These are phyloP conservation scores for Tillandsia fasciculata DNA, from an alignment of 176 grass and related monocot species.

Conservation along the genomic window DNA sequence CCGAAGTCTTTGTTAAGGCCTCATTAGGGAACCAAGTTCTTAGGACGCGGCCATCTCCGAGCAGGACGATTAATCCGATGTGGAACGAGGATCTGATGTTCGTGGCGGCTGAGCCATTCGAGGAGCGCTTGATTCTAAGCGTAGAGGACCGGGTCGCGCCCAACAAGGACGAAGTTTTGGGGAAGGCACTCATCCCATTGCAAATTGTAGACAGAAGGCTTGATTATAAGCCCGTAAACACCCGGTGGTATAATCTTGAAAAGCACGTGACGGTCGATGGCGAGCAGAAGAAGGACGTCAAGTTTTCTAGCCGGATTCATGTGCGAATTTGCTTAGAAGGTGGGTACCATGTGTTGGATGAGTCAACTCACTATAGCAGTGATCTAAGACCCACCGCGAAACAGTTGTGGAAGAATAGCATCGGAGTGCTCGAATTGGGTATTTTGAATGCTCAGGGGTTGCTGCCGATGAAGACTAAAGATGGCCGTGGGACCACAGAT, in stretches of 20 bases:
- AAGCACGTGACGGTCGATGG: conserved; percentile 40
- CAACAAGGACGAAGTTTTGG: conserved; percentile 52
- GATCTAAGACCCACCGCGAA: conserved; percentile 27
- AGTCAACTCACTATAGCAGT: conserved; percentile 5
- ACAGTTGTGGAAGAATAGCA: conserved; percentile 49
- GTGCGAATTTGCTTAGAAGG: conserved; percentile 52
- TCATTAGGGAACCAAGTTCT: conserved; percentile 37
- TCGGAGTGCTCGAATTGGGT: conserved; percentile 56
- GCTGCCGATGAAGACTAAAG: conserved; percentile 54
- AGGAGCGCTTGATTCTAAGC: conserved; percentile 57
- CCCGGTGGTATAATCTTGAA: conserved; percentile 48
- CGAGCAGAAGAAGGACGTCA: conserved; percentile 47
- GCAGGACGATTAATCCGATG: conserved; percentile 35
- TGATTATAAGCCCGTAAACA: conserved; percentile 34
- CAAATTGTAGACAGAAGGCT: conserved; percentile 41
- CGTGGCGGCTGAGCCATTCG: conserved; percentile 55
- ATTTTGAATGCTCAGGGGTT: conserved; percentile 50
- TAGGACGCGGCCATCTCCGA: conserved; percentile 30
- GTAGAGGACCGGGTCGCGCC: conserved; percentile 39
- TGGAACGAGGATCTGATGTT: conserved; percentile 80
- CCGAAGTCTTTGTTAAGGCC: conserved; percentile 50
- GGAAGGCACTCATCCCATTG: conserved; percentile 33
- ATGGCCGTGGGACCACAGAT: conserved; percentile 45
- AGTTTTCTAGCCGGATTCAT: conserved; percentile 61
- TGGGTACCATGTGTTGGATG: conserved; percentile 15